Evolutionary conservation across 345 rosid species (phyloP).

Genomic region (Dimocarpus longan): DNA sequence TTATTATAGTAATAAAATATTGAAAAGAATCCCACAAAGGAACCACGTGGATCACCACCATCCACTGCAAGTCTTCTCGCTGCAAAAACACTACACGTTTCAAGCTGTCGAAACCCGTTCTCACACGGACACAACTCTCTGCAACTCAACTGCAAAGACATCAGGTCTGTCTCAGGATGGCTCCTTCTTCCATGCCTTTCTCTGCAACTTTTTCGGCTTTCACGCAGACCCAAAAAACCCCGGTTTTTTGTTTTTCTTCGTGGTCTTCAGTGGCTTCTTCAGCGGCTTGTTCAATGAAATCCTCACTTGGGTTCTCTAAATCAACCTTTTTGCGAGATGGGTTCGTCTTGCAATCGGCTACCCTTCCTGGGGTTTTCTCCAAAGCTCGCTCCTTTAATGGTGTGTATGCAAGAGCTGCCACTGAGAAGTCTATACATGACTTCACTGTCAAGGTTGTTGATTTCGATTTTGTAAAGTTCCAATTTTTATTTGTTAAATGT

Average conservation of each 20-base stretch:
- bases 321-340: conserved; percentile 53
- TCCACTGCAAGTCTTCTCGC: conserved; percentile 6
- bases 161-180: conserved; percentile 5
- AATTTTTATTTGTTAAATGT: background rate
- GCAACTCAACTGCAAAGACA: conserved; percentile 3
- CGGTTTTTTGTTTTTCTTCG: conserved; percentile 7
- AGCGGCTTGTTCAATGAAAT: conserved; percentile 31
- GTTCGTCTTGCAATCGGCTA: conserved; percentile 39
- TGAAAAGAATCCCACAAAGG: background rate
- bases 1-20: background rate
- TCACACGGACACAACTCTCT: background rate
- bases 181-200: conserved; percentile 40
- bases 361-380: conserved; percentile 34
- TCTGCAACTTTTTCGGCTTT: conserved; percentile 37
- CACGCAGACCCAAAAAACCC: conserved; percentile 27
- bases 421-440: conserved; percentile 69
- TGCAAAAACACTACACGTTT: background rate
- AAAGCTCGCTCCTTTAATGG: conserved; percentile 40
- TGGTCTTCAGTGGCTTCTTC: conserved; percentile 39
- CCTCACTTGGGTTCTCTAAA: conserved; percentile 50
- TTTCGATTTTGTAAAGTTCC: background rate
- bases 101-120: background rate
- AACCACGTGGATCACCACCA: conserved; percentile 26
- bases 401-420: conserved; percentile 69
- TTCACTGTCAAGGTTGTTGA: conserved; percentile 71